phyloP scores from a whole-genome alignment of 495 filamentous ascomycete species.

The Parmelia sp. region DNA sequence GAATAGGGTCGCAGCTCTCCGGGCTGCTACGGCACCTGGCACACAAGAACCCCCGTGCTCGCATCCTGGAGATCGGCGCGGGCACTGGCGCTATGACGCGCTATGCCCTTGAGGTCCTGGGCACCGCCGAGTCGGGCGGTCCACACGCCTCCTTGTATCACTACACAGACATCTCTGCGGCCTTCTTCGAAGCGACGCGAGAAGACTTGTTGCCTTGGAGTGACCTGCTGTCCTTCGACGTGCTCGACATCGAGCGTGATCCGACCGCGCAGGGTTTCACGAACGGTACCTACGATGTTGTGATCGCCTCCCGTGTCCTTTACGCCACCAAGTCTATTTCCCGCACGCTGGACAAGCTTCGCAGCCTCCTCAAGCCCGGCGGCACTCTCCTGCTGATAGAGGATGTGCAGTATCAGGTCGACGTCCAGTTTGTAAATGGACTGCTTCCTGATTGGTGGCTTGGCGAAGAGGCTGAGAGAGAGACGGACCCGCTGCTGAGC shows the following conservation, averaged over 20 bases:
- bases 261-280: constrained; percentile 20
- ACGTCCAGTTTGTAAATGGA: constrained; percentile 30
- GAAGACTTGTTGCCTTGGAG: constrained; percentile 27
- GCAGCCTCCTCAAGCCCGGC: constrained; percentile 22
- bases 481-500: constrained; percentile 17
- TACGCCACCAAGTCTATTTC: constrained; percentile 19
- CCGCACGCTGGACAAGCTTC: constrained; percentile 16
- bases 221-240: constrained; percentile 13
- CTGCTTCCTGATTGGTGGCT: constrained; percentile 20
- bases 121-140: background rate
- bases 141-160: constrained; percentile 27
- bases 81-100: constrained; percentile 7
- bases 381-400: constrained; percentile 20
- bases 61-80: no score
- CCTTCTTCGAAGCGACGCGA: constrained; percentile 41
- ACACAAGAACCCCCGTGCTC: no score
- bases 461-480: constrained; percentile 37
- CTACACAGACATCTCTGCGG: constrained; percentile 50
- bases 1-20: no score
- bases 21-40: no score
- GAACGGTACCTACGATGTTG: constrained; percentile 21
- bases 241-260: constrained; percentile 14
- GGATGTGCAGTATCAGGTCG: background rate
- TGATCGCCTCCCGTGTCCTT: constrained; percentile 25
- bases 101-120: background rate